phyloP scores from a whole-genome alignment of 306 rosid species.

The Rosa persica region DNA sequence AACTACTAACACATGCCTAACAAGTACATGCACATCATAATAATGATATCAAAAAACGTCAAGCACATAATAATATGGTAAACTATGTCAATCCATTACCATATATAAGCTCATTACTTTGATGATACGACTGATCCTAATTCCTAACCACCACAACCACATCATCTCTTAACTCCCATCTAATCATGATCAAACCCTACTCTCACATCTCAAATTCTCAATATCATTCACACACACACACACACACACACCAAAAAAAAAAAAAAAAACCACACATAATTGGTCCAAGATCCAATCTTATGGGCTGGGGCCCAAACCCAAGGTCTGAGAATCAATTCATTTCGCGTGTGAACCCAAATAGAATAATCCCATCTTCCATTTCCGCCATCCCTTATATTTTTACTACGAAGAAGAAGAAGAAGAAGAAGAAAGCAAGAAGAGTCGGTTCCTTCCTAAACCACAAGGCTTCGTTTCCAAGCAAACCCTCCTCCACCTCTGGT shows the following conservation, averaged over 20 bases:
- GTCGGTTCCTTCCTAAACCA: not conserved
- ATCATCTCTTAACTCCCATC: not conserved
- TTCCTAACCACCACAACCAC: not conserved
- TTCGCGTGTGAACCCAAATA: not conserved
- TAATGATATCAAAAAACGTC: too few relatives aligned
- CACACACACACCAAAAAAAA: too few relatives aligned
- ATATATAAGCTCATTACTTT: not conserved
- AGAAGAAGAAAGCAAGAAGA: too few relatives aligned
- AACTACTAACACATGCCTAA: too few relatives aligned
- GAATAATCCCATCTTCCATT: not conserved
- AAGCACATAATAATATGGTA: too few relatives aligned
- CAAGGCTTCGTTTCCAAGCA: constrained; percentile 1
- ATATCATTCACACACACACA: not conserved
- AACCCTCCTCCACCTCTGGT: not conserved
- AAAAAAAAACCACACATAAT: not conserved
- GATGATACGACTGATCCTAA: not conserved
- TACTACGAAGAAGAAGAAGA: too few relatives aligned
- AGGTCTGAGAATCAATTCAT: not conserved
- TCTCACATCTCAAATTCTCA: not conserved
- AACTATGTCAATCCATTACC: not conserved
- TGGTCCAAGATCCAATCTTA: not conserved
- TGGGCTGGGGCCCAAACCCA: constrained; percentile 10
- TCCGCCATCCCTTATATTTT: not conserved
- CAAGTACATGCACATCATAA: too few relatives aligned
- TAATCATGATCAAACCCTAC: not conserved